Evolutionary conservation across 2,329 filamentous ascomycete species (phyloP).

Genomic region (Pyrenochaeta sp.): DNA sequence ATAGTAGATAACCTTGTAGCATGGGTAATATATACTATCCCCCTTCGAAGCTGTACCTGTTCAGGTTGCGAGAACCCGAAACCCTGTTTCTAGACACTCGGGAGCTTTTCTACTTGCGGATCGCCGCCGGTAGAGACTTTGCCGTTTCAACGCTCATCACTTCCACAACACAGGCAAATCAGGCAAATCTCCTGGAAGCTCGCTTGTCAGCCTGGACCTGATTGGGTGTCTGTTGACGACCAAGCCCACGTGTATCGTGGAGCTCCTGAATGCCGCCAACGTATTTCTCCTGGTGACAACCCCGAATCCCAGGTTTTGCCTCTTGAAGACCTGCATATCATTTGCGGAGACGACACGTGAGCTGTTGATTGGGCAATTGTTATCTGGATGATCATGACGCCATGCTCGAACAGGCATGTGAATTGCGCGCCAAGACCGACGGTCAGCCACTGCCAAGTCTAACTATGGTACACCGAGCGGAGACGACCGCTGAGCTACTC

Average conservation of each 20-base stretch:
- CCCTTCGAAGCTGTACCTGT: no score
- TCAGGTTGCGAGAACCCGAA: no score
- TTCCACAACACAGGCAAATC: not conserved
- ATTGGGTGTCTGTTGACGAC: not conserved
- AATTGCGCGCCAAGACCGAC: constrained; percentile 22
- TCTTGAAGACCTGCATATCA: constrained; percentile 11
- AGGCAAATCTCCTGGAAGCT: not conserved
- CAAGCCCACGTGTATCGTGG: constrained; percentile 18
- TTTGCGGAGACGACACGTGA: constrained; percentile 32
- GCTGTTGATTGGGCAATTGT: constrained; percentile 33
- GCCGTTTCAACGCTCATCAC: no score
- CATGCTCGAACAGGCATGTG: constrained; percentile 34
- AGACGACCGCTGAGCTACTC: constrained; percentile 17
- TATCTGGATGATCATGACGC: constrained; percentile 28
- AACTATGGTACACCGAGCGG: constrained; percentile 13
- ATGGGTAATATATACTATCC: no score
- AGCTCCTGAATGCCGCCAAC: not conserved
- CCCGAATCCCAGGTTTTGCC: constrained; percentile 24
- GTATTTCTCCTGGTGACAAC: not conserved
- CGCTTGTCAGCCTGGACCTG: not conserved
- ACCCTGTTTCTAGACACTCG: no score
- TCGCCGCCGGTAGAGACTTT: no score
- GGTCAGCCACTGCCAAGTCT: constrained; percentile 30
- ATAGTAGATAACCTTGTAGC: no score
- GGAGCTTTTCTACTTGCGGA: no score